Conservation (phyloP, 208 protist species). For the Trypanosoma scelopori region DNA sequence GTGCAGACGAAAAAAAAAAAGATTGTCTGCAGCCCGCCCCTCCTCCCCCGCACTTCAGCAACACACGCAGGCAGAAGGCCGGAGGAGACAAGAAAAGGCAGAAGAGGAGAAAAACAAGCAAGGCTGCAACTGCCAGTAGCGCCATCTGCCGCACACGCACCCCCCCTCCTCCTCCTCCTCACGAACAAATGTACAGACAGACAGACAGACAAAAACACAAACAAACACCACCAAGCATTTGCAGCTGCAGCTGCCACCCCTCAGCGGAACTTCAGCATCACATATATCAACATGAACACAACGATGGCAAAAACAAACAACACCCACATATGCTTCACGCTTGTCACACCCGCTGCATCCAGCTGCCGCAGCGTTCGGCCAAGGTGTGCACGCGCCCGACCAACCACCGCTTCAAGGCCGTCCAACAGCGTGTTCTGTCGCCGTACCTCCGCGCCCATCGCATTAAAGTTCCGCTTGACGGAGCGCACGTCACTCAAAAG, state of each 20-base stretch:
- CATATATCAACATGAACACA: conserved; percentile 45
- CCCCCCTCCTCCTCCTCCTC: too few species aligned
- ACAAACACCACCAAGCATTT: not conserved
- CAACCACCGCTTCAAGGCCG: conserved; percentile 39
- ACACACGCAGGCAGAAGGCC: too few species aligned
- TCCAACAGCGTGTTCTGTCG: conserved; percentile 74
- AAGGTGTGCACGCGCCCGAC: conserved; percentile 38
- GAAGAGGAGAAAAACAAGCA: conserved; percentile 19
- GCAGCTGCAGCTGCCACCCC: not conserved
- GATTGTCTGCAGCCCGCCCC: too few species aligned
- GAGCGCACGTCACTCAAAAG: conserved; percentile 61
- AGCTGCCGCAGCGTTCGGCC: conserved; percentile 57
- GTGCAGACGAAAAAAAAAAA: not conserved
- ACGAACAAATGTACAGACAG: too few species aligned
- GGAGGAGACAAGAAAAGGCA: conserved; percentile 25
- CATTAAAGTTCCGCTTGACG: conserved; percentile 43
- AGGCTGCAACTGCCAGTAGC: not conserved
- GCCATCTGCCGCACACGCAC: conserved; percentile 8
- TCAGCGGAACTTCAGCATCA: conserved; percentile 62
- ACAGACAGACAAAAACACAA: not conserved
- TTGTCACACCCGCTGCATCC: conserved; percentile 30
- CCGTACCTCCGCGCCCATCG: conserved; percentile 65
- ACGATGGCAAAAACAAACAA: conserved; percentile 78
- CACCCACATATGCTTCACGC: conserved; percentile 77
- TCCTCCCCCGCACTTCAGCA: too few species aligned